These are phyloP conservation scores for Cyclotella kingstonii DNA, from an alignment of 108 stramenopile species.

Conservation along the genomic window DNA sequence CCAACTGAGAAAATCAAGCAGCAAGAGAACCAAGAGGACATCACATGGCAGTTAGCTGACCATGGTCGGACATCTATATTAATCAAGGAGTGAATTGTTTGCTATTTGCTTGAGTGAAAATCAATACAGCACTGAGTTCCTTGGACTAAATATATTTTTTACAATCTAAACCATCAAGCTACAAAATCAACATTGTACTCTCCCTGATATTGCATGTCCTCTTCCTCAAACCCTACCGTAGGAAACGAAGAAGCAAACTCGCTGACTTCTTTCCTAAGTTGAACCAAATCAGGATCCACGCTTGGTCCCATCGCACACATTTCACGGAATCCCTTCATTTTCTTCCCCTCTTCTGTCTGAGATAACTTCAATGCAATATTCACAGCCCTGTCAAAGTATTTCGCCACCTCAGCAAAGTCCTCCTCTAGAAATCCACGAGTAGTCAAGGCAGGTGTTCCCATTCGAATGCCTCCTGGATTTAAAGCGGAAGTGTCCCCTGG, in stretches of 20 bases:
- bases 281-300: constrained; percentile 80
- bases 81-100: too few species aligned
- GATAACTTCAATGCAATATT: constrained; percentile 86
- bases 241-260: constrained; percentile 94
- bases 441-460: constrained; percentile 99
- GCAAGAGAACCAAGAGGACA: too few species aligned
- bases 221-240: constrained; percentile 93
- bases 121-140: too few species aligned
- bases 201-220: constrained; percentile 79
- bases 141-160: too few species aligned
- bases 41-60: too few species aligned
- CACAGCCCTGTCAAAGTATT: constrained; percentile 96
- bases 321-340: constrained; percentile 89
- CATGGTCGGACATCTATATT: too few species aligned
- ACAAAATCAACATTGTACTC: constrained; percentile 88
- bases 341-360: constrained; percentile 77
- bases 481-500: constrained; percentile 94
- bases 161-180: constrained; percentile 37
- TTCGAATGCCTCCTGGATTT: constrained; percentile 97
- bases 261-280: constrained; percentile 88
- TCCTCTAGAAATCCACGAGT: constrained; percentile 96
- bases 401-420: constrained; percentile 95
- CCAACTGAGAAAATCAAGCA: too few species aligned
- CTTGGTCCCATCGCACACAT: constrained; percentile 92
- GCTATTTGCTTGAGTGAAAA: too few species aligned